Evolutionary conservation across 2,329 filamentous ascomycete species (phyloP).

Genomic region (Colletotrichum sp.): DNA sequence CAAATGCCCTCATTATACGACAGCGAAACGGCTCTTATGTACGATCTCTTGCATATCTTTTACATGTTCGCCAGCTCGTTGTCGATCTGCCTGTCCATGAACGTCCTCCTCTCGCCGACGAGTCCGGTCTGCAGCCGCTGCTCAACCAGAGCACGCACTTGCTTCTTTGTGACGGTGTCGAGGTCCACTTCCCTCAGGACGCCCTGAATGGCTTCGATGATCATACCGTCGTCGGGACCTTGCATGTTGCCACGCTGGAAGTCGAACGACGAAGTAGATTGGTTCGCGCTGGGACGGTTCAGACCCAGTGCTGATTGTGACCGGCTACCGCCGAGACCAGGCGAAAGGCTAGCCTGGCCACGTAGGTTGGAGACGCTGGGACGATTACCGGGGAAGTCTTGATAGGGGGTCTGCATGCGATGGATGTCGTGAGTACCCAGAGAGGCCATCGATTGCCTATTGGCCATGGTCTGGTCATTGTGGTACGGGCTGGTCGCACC

Average conservation of each 20-base stretch:
- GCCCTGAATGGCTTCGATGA: constrained; percentile 82
- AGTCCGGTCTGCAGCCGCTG: constrained; percentile 92
- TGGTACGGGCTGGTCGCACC: constrained; percentile 44
- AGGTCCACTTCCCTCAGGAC: constrained; percentile 90
- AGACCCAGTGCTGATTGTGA: constrained; percentile 54
- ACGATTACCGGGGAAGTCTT: constrained; percentile 55
- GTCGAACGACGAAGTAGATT: constrained; percentile 63
- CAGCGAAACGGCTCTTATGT: constrained; percentile 3
- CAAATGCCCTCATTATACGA: constrained; percentile 10
- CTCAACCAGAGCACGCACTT: constrained; percentile 89
- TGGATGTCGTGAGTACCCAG: constrained; percentile 55
- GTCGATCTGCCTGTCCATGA: constrained; percentile 94
- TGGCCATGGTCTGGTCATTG: constrained; percentile 55
- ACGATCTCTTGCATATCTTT: constrained; percentile 20
- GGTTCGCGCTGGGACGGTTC: constrained; percentile 47
- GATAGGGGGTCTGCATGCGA: constrained; percentile 62
- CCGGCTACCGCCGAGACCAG: constrained; percentile 43
- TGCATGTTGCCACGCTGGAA: constrained; percentile 60
- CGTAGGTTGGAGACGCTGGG: constrained; percentile 69
- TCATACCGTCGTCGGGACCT: constrained; percentile 79
- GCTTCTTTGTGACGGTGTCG: constrained; percentile 98
- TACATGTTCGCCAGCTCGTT: constrained; percentile 93
- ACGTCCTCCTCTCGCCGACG: constrained; percentile 82
- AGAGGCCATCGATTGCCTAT: constrained; percentile 78
- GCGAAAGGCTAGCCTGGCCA: constrained; percentile 52